Percentiles rank a stretch among this genome's conserved stretches.
phyloP scores from a whole-genome alignment of 2,329 filamentous ascomycete species.

The Alternaria novae-zelandiae region DNA sequence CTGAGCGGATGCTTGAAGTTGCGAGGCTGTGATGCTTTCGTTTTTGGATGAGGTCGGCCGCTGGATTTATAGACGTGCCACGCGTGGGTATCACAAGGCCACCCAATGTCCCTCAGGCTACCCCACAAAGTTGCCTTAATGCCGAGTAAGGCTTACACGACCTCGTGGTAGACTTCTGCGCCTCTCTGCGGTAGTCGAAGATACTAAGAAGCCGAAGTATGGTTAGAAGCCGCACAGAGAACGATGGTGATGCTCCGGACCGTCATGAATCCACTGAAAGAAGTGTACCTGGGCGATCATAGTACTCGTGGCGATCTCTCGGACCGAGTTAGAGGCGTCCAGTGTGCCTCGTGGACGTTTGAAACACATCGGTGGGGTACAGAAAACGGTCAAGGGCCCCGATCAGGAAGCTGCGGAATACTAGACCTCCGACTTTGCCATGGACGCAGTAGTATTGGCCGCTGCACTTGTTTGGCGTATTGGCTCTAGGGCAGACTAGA shows the following conservation, averaged over 20 bases:
- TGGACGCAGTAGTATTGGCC: neutral
- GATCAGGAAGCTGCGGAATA: slow-evolving; percentile 12
- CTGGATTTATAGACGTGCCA: slow-evolving; percentile 9
- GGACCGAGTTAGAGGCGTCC: slow-evolving; percentile 8
- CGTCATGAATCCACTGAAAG: slow-evolving; percentile 12
- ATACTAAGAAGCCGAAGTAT: neutral
- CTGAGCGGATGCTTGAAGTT: neutral
- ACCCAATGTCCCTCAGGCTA: neutral
- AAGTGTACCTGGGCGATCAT: slow-evolving; percentile 1
- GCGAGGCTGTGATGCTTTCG: slow-evolving; percentile 1
- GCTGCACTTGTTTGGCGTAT: neutral
- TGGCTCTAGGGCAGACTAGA: slow-evolving; percentile 3
- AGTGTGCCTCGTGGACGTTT: slow-evolving; percentile 16
- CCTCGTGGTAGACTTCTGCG: neutral
- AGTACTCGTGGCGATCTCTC: slow-evolving; percentile 10
- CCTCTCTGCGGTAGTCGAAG: slow-evolving; percentile 1
- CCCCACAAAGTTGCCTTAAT: neutral
- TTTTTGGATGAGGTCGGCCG: slow-evolving; percentile 1
- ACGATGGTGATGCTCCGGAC: slow-evolving; percentile 6
- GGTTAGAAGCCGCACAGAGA: neutral
- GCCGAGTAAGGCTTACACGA: neutral
- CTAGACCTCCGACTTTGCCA: neutral
- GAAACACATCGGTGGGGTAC: slow-evolving; percentile 6
- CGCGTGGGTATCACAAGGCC: neutral
- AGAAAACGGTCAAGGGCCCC: slow-evolving; percentile 6